Evolutionary conservation across 2,329 filamentous ascomycete species (phyloP), one percentile per base, ranked within the genome.

Genomic region (Colletotrichum chrysophilum): DNA sequence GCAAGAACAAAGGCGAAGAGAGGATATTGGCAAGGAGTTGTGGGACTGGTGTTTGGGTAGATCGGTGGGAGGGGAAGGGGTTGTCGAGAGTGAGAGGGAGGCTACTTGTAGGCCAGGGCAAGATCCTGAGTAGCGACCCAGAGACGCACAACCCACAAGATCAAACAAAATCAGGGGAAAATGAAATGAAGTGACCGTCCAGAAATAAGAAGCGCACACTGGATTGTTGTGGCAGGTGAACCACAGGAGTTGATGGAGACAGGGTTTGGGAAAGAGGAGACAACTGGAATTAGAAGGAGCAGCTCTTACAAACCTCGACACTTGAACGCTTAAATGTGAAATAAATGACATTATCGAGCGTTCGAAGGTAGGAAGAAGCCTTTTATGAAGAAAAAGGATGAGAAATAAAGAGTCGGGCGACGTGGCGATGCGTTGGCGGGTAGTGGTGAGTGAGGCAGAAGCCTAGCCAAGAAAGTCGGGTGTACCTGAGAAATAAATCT

Each of bases 281-380:
- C 10, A 7, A 7, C 9, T 4, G 3, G 3, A 21, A 13, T 24
- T 52, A 21, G 43, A 3, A 52, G 43, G 43, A 21, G 9, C 9
- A 48, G 1, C 0, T 21, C n/a, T 21, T 6, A 52, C 5, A 13
- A 13, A 13, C 12, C 4, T 21, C 6, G 1, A 13, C n/a, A 21
- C n/a, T 21, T 21, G n/a, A 52, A 21, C 6, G 10, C n/a, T 21
- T 10, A 13, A 13, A 12, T 21, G n/a, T 21, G 43, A 21, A 21
- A 21, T 13, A 13, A 10, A 4, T 52, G 6, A 13, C 1, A 7
- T 13, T 21, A 12, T 12, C 2, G n/a, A 52, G 10, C 4, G 4
- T 52, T 52, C 2, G 6, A 21, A 24, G 43, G 10, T 24, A 10
- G 10, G 43, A 18, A 13, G n/a, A 52, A 13, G 6, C 4, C 0